Percentiles rank a stretch among this genome's conserved stretches.
These are phyloP conservation scores for Leucocoprinus leucothites DNA, from an alignment of 768 basidiomycete genomes.

Conservation along the genomic window DNA sequence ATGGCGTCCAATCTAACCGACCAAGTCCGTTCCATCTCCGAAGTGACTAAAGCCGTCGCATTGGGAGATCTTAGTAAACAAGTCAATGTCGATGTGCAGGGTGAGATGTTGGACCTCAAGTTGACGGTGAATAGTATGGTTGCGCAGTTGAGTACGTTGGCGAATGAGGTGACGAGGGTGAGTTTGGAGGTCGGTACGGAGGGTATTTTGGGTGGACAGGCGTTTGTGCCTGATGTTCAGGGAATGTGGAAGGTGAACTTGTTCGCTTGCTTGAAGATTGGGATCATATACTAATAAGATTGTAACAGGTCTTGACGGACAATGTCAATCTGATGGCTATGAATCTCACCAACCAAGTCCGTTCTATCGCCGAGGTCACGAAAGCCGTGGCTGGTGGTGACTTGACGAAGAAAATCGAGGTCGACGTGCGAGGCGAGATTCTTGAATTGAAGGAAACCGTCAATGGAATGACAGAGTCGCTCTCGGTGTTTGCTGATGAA, in stretches of 20 bases:
- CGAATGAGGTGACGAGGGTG: slow-evolving; percentile 87
- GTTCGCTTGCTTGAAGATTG: not conserved
- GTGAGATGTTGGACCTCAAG: slow-evolving; percentile 90
- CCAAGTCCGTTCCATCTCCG: slow-evolving; percentile 90
- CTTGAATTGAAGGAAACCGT: slow-evolving; percentile 88
- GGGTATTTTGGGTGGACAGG: slow-evolving; percentile 93
- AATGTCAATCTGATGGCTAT: slow-evolving; percentile 90
- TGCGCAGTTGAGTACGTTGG: slow-evolving; percentile 72
- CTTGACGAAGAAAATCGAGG: slow-evolving; percentile 88
- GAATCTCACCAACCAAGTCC: slow-evolving; percentile 89
- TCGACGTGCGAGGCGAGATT: slow-evolving; percentile 92
- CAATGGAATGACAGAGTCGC: slow-evolving; percentile 89
- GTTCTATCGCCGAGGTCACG: slow-evolving; percentile 84
- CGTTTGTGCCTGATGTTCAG: slow-evolving; percentile 86
- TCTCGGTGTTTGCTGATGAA: slow-evolving; percentile 85
- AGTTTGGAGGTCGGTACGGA: slow-evolving; percentile 90
- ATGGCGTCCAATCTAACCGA: slow-evolving; percentile 85
- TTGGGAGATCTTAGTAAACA: slow-evolving; percentile 79
- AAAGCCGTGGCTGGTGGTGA: slow-evolving; percentile 94
- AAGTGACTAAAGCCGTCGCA: slow-evolving; percentile 86
- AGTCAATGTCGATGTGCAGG: slow-evolving; percentile 90
- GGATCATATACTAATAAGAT: not conserved
- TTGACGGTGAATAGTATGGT: slow-evolving; percentile 87
- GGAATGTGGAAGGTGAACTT: slow-evolving; percentile 84
- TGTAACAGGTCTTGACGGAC: slow-evolving; percentile 56